Conservation (phyloP, 23 red algal species). For the Gracilaria caudata region DNA sequence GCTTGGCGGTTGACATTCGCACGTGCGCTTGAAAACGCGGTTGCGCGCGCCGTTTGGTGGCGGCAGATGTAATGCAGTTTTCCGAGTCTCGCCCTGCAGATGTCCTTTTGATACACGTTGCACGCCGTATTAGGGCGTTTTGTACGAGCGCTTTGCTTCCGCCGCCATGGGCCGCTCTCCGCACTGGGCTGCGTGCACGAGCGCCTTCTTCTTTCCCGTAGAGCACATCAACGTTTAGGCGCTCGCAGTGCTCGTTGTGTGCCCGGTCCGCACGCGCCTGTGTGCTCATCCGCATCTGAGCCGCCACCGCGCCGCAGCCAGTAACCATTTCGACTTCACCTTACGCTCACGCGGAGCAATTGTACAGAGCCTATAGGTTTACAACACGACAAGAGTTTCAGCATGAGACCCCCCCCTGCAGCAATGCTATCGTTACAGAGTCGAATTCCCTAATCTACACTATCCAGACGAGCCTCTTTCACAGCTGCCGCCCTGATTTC, state of each 20-base stretch:
- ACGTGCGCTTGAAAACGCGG: background rate
- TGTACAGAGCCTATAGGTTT: background rate
- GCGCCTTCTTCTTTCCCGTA: no score
- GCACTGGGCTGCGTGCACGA: no score
- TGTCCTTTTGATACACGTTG: background rate
- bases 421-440: background rate
- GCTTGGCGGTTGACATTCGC: slow-evolving; percentile 17
- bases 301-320: no score
- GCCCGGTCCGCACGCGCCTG: background rate
- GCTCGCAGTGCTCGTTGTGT: background rate
- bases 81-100: background rate
- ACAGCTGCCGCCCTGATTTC: background rate
- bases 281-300: background rate
- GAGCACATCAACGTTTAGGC: no score
- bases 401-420: background rate
- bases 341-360: background rate
- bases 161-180: no score
- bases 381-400: background rate
- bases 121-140: background rate
- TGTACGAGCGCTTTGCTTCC: no score
- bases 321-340: background rate
- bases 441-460: background rate
- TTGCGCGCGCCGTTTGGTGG: background rate
- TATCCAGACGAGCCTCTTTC: background rate
- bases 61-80: slow-evolving; percentile 29